Percentiles rank a stretch among this genome's conserved stretches.
These are phyloP conservation scores for Leccinum solheimii DNA, from an alignment of 1,284 basidiomycete genomes.

Conservation along the genomic window DNA sequence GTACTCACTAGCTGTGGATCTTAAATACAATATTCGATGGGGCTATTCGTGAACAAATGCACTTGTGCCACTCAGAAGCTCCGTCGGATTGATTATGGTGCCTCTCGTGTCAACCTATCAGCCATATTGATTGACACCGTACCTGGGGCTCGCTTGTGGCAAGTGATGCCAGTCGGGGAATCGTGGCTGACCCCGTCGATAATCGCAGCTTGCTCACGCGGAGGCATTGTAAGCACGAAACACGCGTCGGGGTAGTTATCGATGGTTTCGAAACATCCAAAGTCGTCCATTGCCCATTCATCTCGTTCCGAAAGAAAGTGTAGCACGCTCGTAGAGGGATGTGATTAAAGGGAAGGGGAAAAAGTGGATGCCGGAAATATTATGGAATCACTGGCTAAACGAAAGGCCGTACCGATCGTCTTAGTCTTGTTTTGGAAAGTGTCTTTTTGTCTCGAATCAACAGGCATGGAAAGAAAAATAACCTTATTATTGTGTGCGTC, in stretches of 20 bases:
- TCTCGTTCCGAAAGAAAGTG: neutral
- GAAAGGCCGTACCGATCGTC: neutral
- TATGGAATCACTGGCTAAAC: too few species aligned
- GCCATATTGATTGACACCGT: neutral
- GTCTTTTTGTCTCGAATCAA: neutral
- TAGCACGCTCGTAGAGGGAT: neutral
- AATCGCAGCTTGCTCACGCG: neutral
- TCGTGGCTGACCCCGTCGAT: slow-evolving; percentile 6
- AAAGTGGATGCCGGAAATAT: neutral
- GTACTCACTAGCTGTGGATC: slow-evolving; percentile 27
- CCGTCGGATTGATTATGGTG: neutral
- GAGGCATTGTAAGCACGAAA: neutral
- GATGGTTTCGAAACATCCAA: neutral
- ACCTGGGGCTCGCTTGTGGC: slow-evolving; percentile 8
- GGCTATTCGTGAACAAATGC: slow-evolving; percentile 18
- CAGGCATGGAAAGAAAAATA: neutral
- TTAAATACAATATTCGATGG: slow-evolving; percentile 20
- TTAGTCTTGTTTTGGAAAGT: neutral
- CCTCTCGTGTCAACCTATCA: neutral
- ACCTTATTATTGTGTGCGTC: neutral
- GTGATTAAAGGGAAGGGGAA: neutral
- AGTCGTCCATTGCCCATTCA: neutral
- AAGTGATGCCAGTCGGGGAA: neutral
- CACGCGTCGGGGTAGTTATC: slow-evolving; percentile 2
- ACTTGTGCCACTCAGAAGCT: neutral